Evolutionary conservation across 2,329 filamentous ascomycete genomes (phyloP).

Genomic region (Cytospora piceicola): DNA sequence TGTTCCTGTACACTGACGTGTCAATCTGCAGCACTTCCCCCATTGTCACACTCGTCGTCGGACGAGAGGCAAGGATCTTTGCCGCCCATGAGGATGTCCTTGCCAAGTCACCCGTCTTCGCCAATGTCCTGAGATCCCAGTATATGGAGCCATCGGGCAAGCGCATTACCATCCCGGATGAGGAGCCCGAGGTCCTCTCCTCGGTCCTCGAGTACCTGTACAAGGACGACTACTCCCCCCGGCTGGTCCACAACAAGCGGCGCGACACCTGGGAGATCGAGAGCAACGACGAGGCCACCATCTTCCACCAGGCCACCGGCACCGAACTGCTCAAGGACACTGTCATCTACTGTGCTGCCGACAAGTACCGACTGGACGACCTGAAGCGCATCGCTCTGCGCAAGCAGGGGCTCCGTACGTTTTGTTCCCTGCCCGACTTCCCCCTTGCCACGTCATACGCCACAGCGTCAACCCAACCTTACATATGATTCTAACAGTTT

Average conservation of each 20-base stretch:
- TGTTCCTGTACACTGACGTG: conserved; percentile 12
- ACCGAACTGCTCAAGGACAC: conserved; percentile 83
- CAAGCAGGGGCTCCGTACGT: conserved; percentile 82
- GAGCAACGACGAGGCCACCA: conserved; percentile 63
- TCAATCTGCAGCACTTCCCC: conserved; percentile 58
- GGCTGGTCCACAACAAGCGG: conserved; percentile 80
- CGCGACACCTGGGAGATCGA: conserved; percentile 81
- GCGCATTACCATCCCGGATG: conserved; percentile 78
- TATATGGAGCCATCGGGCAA: conserved; percentile 66
- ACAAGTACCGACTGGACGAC: conserved; percentile 81
- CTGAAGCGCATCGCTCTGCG: conserved; percentile 82
- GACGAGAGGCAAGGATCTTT: conserved; percentile 81
- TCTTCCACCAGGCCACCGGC: conserved; percentile 68
- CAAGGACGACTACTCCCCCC: conserved; percentile 91
- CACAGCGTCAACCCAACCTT: no score
- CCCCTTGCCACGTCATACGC: background rate
- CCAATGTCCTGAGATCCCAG: conserved; percentile 63
- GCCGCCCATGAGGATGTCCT: conserved; percentile 89
- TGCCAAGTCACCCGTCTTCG: conserved; percentile 77
- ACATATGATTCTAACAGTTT: conserved; percentile 13
- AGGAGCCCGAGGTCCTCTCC: conserved; percentile 89
- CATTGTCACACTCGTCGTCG: conserved; percentile 80
- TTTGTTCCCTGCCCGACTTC: background rate
- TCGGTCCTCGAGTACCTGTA: conserved; percentile 90
- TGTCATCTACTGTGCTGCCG: conserved; percentile 85